Evolutionary conservation across 257 asterid species (phyloP), one percentile per base, ranked within the genome.

Genomic region (Solanum virginianum): DNA sequence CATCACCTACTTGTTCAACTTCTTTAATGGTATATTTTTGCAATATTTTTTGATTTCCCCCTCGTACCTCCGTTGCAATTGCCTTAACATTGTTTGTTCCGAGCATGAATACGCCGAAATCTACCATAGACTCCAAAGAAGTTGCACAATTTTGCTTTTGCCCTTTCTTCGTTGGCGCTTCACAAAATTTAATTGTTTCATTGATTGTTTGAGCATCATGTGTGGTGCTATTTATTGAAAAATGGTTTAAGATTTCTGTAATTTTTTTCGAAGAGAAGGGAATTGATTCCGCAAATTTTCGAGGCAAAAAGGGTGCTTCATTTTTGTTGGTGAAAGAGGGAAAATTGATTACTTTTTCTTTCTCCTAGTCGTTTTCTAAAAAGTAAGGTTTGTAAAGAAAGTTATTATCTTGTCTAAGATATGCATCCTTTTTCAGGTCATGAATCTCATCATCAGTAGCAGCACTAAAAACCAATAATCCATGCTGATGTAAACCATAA

Each of bases 121-220:
- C 77, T 6, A 75, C 39, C 86, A 84, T 84, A 13, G 62, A 43
- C n/a, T 84, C 86, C 17, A 74, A 74, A 75, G 86, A 84, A 75
- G 77, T 57, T 4, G 63, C 83, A 53, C 85, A 74, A 12, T 22
- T 57, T 41, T 75, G 49, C 32, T 84, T 70, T 4, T 39, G 16
- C 11, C 55, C 63, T 74, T 74, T 84, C 32, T 26, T 71, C 3
- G 0, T 12, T 2, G 83, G 83, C 15, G 47, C 60, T 26, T 72
- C 86, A 53, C 86, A 84, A 16, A 15, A 4, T 56, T 10, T 29
- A 1, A 72, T 57, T 10, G 86, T 84, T 45, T 84, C n/a, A 62
- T 59, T 47, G 17, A 84, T 84, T 5, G 55, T 39, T 84, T 84
- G 20, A 75, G 83, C 86, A 10, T 75, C 65, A 10, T 32, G 29